Evolutionary conservation across 2,329 filamentous ascomycete species (phyloP).

Genomic region (Emmonsia crescens): DNA sequence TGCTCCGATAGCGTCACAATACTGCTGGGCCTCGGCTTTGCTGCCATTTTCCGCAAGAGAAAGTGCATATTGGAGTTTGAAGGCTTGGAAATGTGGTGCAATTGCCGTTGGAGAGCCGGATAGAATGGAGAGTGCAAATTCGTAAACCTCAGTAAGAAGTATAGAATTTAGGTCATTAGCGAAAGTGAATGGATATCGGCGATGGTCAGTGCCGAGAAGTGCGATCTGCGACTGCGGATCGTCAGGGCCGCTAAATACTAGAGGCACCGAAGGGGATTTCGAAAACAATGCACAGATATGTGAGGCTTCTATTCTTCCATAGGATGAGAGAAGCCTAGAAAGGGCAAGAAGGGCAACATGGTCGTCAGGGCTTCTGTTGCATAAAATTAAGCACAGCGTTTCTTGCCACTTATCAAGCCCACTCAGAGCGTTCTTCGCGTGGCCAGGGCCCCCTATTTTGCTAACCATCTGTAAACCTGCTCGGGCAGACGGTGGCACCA

Average conservation of each 20-base stretch:
- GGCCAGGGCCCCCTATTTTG: conserved; percentile 47
- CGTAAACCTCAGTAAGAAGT: conserved; percentile 92
- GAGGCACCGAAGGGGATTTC: conserved; percentile 39
- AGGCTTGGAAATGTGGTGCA: conserved; percentile 74
- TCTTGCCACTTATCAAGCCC: conserved; percentile 92
- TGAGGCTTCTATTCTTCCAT: conserved; percentile 80
- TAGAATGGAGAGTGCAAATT: conserved; percentile 71
- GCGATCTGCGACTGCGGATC: conserved; percentile 70
- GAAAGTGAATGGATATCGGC: conserved; percentile 57
- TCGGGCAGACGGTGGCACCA: conserved; percentile 84
- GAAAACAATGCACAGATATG: conserved; percentile 92
- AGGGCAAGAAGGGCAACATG: conserved; percentile 65
- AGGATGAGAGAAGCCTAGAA: conserved; percentile 70
- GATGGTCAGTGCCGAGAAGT: conserved; percentile 75
- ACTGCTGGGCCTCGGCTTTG: conserved; percentile 72
- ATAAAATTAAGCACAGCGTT: conserved; percentile 72
- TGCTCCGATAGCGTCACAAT: conserved; percentile 72
- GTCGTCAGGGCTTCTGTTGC: conserved; percentile 77
- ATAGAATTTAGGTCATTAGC: conserved; percentile 73
- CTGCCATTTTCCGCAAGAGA: conserved; percentile 74
- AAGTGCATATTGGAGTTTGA: conserved; percentile 83
- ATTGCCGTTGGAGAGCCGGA: conserved; percentile 45
- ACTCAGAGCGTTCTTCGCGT: conserved; percentile 62
- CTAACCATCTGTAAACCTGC: conserved; percentile 87
- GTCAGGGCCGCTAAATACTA: conserved; percentile 71